Conservation (phyloP, 2,329 filamentous ascomycete species). For the Hymenoscyphus albidus region DNA sequence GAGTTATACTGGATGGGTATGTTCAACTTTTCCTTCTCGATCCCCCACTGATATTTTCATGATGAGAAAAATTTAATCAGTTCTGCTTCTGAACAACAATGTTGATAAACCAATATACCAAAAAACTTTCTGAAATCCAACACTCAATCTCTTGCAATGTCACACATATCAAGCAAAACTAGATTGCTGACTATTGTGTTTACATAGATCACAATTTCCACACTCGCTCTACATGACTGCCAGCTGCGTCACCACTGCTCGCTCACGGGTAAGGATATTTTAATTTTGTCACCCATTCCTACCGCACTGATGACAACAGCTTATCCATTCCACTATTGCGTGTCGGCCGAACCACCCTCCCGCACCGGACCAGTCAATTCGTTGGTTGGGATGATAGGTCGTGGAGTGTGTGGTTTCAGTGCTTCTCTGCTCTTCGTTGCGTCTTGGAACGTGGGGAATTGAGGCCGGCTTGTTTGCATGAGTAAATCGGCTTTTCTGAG, state of each 20-base stretch:
- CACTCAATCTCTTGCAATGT: conserved; percentile 10
- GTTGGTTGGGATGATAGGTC: conserved; percentile 61
- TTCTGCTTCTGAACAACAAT: conserved; percentile 70
- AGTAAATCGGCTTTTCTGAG: conserved; percentile 69
- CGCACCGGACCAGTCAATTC: conserved; percentile 57
- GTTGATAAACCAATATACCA: conserved; percentile 63
- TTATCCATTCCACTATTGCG: conserved; percentile 74
- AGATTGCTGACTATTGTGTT: conserved; percentile 15
- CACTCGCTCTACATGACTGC: neutral
- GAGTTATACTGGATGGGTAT: neutral
- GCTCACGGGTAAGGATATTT: conserved; percentile 17
- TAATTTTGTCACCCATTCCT: conserved; percentile 9
- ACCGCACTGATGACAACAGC: conserved; percentile 56
- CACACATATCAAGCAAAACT: conserved; percentile 13
- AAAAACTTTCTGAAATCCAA: conserved; percentile 53
- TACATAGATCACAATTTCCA: neutral
- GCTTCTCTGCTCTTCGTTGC: conserved; percentile 47
- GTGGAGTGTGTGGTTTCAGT: conserved; percentile 70
- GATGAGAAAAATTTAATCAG: conserved; percentile 65
- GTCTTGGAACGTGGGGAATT: conserved; percentile 52
- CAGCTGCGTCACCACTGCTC: neutral
- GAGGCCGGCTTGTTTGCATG: conserved; percentile 60
- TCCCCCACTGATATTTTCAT: conserved; percentile 39
- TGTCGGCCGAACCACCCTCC: conserved; percentile 67
- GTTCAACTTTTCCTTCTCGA: neutral